These are phyloP conservation scores for Sugiyamaella japonica DNA, from an alignment of 1,139 yeast species.

Conservation along the genomic window DNA sequence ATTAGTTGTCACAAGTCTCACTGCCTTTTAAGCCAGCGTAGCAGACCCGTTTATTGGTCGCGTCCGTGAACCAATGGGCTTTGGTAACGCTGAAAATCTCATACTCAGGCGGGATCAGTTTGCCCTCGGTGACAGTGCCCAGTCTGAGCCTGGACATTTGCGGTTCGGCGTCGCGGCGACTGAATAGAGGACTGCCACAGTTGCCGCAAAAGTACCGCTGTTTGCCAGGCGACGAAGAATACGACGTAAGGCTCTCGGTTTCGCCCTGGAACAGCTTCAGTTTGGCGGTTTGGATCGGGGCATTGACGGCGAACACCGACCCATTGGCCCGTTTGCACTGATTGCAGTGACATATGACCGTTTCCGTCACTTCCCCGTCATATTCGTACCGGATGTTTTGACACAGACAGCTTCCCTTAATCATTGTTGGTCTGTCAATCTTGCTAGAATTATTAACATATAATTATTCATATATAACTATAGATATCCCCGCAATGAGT, in stretches of 20 bases:
- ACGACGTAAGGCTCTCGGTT: constrained; percentile 4
- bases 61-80: constrained; percentile 3
- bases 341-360: constrained; percentile 15
- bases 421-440: background rate
- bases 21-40: background rate
- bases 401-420: constrained; percentile 16
- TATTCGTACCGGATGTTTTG: constrained; percentile 9
- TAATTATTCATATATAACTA: too few relatives aligned
- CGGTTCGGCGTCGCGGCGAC: constrained; percentile 1
- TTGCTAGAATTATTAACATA: background rate
- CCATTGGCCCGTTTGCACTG: constrained; percentile 17
- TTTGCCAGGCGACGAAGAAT: constrained; percentile 1
- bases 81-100: constrained; percentile 4
- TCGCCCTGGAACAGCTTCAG: background rate
- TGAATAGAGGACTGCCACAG: constrained; percentile 18
- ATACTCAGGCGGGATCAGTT: constrained; percentile 1
- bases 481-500: background rate
- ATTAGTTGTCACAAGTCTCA: background rate
- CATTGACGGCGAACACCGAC: constrained; percentile 12
- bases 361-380: constrained; percentile 10
- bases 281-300: constrained; percentile 2
- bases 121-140: constrained; percentile 15
- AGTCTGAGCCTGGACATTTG: constrained; percentile 5
- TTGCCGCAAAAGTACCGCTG: constrained; percentile 11
- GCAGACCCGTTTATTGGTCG: background rate